Base-by-base conservation (phyloP, 371 early-diverging fungal genomes). In the Syncephalastrum racemosum region DNA sequence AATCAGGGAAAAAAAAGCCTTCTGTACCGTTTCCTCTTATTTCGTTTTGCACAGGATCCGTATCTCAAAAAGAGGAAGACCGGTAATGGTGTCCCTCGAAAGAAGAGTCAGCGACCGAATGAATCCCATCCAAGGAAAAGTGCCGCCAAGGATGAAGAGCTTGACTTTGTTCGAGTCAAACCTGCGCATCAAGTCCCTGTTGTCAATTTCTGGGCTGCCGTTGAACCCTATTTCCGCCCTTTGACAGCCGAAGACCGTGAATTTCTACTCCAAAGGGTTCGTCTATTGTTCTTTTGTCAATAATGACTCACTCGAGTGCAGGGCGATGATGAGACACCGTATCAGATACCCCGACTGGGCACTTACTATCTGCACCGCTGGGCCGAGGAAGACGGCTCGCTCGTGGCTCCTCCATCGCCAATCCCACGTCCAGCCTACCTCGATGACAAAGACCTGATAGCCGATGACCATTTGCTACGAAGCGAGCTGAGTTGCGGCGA, bases 221-320 rank as follows among this genome's bases (percentile, higher is more conserved):
- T 89, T 53, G 96, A 96, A 25, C 91, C 92, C 52, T 94, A 88
- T 65, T 91, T 93, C 60, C 75, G 92, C 4, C 78, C 79, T 20
- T 66, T 95, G 40, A 80, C 84, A 12, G 93, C 93, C 54, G 89
- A 89, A 5, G 96, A 96, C 62, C 61, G 93, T 14, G 57, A 67
- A 4, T 83, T 81, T 49, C 66, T 95, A 42, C 77, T 90, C 60
- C 68, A 77, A 54, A 75, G 79, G 56, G 71, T 71, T 25, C 2
- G 16, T 25, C 24, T 49, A 15, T 50, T 8, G 6, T 51, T 13
- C 42, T 25, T 18, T 42, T 14, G 41, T 31, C 36, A 5, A 31
- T 8, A 5, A 5, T 31, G 36, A 31, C 36, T 31, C 10, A 5
- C 36, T 31, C 36, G 10, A 10, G 10, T 8, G 10, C 24, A 56